phyloP scores from a whole-genome alignment of 306 rosid genomes.

The Glycine soja region DNA sequence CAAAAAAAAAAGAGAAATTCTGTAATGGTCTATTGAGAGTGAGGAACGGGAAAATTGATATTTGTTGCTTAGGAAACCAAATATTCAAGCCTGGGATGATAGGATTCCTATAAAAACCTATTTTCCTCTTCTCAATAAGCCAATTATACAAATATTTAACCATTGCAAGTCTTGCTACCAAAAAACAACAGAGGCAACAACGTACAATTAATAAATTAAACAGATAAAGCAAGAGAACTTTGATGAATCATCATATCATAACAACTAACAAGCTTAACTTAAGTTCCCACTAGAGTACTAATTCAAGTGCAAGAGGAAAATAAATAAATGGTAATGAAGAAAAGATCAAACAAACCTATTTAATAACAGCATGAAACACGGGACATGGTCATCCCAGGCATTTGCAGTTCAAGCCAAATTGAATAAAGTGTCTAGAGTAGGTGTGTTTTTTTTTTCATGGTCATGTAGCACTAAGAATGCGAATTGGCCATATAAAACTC shows the following conservation, averaged over 20 bases:
- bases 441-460: not conserved
- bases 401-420: not conserved
- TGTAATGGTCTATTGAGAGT: not conserved
- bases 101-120: not conserved
- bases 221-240: constrained; percentile 19
- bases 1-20: not conserved
- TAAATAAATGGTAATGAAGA: not conserved
- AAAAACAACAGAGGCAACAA: not conserved
- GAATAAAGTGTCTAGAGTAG: not conserved
- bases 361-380: constrained; percentile 37
- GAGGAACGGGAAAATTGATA: not conserved
- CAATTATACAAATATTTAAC: not conserved
- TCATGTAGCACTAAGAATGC: not conserved
- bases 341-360: constrained; percentile 43
- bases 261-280: constrained; percentile 22
- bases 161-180: not conserved
- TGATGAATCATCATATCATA: constrained; percentile 40
- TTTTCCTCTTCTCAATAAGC: constrained; percentile 11
- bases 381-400: constrained; percentile 7
- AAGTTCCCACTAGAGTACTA: not conserved
- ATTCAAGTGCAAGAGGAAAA: not conserved
- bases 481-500: constrained; percentile 30
- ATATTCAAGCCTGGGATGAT: not conserved
- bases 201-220: constrained; percentile 23
- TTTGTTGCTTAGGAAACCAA: not conserved